Percentiles rank a stretch among this genome's conserved stretches.
phyloP scores from a whole-genome alignment of 768 basidiomycete genomes.

The Termitomyces sp. region DNA sequence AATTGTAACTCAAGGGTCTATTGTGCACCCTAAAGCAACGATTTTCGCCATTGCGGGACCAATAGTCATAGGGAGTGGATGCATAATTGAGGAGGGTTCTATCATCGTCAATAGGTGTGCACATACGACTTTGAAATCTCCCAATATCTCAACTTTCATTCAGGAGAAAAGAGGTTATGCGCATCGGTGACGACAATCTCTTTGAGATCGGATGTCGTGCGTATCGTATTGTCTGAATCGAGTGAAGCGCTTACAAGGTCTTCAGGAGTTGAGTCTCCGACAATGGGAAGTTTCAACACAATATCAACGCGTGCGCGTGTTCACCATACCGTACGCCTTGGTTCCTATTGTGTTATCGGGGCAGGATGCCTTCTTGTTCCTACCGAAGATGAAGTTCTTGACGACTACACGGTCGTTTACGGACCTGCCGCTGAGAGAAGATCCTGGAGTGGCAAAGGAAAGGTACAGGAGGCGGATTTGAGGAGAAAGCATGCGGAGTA shows the following conservation, averaged over 20 bases:
- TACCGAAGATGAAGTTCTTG: conserved; percentile 72
- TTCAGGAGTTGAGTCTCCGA: conserved; percentile 81
- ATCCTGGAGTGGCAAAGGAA: conserved; percentile 83
- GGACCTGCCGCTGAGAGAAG: conserved; percentile 73
- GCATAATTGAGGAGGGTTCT: conserved; percentile 89
- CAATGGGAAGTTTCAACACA: conserved; percentile 83
- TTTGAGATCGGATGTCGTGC: conserved; percentile 93
- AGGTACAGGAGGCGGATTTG: conserved; percentile 79
- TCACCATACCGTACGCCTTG: conserved; percentile 77
- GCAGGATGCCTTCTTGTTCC: conserved; percentile 78
- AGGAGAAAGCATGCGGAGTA: conserved; percentile 89
- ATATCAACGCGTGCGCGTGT: conserved; percentile 82
- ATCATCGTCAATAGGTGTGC: conserved; percentile 84
- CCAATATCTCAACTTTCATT: not conserved
- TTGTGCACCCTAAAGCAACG: conserved; percentile 92
- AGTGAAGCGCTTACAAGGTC: not conserved
- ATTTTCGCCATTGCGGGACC: conserved; percentile 90
- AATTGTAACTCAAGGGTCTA: conserved; percentile 48
- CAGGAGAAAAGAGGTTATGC: conserved; percentile 81
- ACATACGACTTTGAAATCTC: not conserved
- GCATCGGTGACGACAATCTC: conserved; percentile 89
- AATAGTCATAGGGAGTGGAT: conserved; percentile 83
- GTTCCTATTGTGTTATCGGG: conserved; percentile 80
- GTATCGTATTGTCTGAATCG: conserved; percentile 27
- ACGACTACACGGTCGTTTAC: conserved; percentile 82